A percentile compares a stretch with the other conserved stretches of the same genome.
phyloP scores from a whole-genome alignment of 371 early-diverging fungal genomes.

The Capniomyces stellatus region DNA sequence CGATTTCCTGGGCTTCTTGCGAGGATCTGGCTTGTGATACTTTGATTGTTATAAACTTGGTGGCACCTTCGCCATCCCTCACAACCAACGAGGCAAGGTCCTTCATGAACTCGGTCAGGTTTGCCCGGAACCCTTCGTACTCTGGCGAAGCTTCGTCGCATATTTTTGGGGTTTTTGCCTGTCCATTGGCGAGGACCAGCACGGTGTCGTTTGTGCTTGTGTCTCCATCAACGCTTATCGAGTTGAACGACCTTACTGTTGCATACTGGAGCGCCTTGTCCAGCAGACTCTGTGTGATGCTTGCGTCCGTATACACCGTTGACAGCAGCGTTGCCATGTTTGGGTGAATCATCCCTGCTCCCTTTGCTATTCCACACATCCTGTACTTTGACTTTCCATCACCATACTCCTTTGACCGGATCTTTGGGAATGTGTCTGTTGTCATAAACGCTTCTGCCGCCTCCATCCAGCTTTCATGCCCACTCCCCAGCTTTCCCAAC shows the following conservation, averaged over 20 bases:
- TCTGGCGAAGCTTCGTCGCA: conserved; percentile 28
- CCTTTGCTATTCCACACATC: conserved; percentile 86
- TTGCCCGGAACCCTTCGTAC: conserved; percentile 43
- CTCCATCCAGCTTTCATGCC: conserved; percentile 52
- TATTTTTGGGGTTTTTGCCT: conserved; percentile 21
- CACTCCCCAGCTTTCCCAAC: conserved; percentile 26
- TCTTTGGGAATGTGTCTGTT: conserved; percentile 90
- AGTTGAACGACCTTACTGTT: conserved; percentile 80
- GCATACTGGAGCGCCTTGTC: conserved; percentile 58
- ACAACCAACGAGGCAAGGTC: conserved; percentile 76
- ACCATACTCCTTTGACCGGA: conserved; percentile 39
- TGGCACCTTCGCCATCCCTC: conserved; percentile 91
- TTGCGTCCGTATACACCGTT: conserved; percentile 68
- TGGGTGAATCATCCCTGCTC: conserved; percentile 91
- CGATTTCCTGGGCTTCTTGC: conserved; percentile 61
- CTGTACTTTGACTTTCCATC: conserved; percentile 23
- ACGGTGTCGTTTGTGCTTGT: conserved; percentile 92
- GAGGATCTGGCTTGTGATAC: conserved; percentile 56
- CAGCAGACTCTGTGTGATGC: conserved; percentile 38
- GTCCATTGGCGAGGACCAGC: conserved; percentile 73
- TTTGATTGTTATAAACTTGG: conserved; percentile 83
- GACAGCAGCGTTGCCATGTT: conserved; percentile 86
- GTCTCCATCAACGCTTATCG: conserved; percentile 87
- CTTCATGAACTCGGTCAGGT: conserved; percentile 57
- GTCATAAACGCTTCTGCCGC: conserved; percentile 88